Evolutionary conservation across 2,329 filamentous ascomycete genomes (phyloP).

Genomic region (Westerdykella aurantiaca): DNA sequence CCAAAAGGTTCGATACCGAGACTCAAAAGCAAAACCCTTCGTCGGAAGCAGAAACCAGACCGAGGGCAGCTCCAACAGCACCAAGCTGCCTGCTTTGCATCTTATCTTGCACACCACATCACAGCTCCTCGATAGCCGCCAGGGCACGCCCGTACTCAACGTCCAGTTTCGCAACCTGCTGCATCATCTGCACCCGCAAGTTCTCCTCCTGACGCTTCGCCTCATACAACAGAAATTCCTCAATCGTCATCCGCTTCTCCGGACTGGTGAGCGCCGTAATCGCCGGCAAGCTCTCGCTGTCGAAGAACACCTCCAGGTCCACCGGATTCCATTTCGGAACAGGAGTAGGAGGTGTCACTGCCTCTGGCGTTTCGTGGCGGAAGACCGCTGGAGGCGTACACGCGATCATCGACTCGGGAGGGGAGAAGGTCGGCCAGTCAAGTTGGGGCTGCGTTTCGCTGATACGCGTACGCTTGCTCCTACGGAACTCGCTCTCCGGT

Average conservation of each 20-base stretch:
- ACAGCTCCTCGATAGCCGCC: slow-evolving; percentile 59
- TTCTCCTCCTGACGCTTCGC: slow-evolving; percentile 74
- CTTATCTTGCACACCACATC: not conserved
- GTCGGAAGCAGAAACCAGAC: too few relatives aligned
- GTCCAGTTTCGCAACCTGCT: slow-evolving; percentile 77
- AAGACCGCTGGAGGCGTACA: not conserved
- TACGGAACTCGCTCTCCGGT: not conserved
- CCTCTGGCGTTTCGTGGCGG: not conserved
- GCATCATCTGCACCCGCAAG: slow-evolving; percentile 74
- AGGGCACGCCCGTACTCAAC: slow-evolving; percentile 74
- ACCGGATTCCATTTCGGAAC: not conserved
- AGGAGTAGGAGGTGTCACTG: not conserved
- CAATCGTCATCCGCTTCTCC: slow-evolving; percentile 86
- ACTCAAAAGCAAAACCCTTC: too few relatives aligned
- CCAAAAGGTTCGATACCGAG: too few relatives aligned
- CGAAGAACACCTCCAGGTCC: not conserved
- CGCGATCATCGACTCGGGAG: not conserved
- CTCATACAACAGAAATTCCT: slow-evolving; percentile 84
- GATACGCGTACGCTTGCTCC: not conserved
- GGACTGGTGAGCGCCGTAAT: slow-evolving; percentile 53
- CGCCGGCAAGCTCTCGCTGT: not conserved
- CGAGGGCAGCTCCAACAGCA: too few relatives aligned
- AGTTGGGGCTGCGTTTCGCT: not conserved
- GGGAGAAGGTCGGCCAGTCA: not conserved
- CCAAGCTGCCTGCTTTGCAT: too few relatives aligned